phyloP scores from a whole-genome alignment of 257 asterid species.

The Nicotiana paniculata region DNA sequence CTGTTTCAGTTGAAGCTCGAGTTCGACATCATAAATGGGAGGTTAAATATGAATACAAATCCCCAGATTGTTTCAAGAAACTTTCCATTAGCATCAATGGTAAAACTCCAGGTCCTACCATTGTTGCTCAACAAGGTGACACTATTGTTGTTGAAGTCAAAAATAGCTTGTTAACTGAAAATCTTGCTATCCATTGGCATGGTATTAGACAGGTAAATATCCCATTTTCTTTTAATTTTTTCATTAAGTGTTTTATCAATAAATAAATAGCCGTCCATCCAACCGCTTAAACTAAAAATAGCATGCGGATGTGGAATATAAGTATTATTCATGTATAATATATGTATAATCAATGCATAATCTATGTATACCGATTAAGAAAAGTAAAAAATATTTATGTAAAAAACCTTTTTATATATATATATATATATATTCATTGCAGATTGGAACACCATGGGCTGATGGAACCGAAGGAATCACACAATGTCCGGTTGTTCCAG shows the following conservation, averaged over 20 bases:
- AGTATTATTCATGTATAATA: too few species aligned
- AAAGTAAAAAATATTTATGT: too few species aligned
- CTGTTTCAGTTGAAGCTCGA: constrained; percentile 36
- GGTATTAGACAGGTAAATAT: constrained; percentile 78
- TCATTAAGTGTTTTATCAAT: not conserved
- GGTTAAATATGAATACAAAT: constrained; percentile 63
- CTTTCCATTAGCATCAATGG: constrained; percentile 74
- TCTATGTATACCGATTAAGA: too few species aligned
- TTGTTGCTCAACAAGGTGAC: constrained; percentile 71
- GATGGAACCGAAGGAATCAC: constrained; percentile 97
- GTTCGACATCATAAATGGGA: constrained; percentile 68
- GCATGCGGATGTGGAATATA: too few species aligned
- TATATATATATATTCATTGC: not conserved
- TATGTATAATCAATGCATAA: too few species aligned
- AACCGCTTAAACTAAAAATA: too few species aligned
- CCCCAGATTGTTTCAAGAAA: constrained; percentile 81
- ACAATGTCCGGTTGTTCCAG: constrained; percentile 82
- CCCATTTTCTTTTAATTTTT: not conserved
- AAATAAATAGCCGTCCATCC: too few species aligned
- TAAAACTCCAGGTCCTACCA: constrained; percentile 74
- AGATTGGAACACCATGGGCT: constrained; percentile 91
- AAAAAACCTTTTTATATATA: not conserved
- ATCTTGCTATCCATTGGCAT: constrained; percentile 92
- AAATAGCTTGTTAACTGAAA: constrained; percentile 64
- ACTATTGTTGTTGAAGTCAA: constrained; percentile 70